Conservation (phyloP, 2,329 filamentous ascomycete species). For the Uncinocarpus reesii region DNA sequence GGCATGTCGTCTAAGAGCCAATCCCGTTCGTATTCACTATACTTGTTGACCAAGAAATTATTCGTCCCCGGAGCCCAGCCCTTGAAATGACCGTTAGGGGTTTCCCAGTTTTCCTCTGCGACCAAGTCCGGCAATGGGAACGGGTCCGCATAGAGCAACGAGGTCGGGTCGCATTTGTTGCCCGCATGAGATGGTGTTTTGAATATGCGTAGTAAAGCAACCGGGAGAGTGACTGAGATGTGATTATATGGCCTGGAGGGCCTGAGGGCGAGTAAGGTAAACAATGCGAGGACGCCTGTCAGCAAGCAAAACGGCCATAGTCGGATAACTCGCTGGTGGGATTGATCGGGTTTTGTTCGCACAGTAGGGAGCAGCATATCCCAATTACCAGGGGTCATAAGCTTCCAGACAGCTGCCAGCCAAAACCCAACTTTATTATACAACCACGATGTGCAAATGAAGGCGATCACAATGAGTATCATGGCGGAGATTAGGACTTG, state of each 20-base stretch:
- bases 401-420: conserved; percentile 19
- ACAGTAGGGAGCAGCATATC: conserved; percentile 16
- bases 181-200: conserved; percentile 1
- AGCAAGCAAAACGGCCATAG: conserved; percentile 19
- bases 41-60: conserved; percentile 12
- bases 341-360: conserved; percentile 3
- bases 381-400: conserved; percentile 15
- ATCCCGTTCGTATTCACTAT: conserved; percentile 13
- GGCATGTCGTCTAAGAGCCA: conserved; percentile 23
- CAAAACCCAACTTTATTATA: conserved; percentile 20
- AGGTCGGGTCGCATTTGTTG: conserved; percentile 10
- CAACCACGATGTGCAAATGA: conserved; percentile 18
- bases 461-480: conserved; percentile 20
- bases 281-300: conserved; percentile 8
- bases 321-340: conserved; percentile 12
- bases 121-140: conserved; percentile 24
- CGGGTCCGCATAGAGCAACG: conserved; percentile 12
- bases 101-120: conserved; percentile 23
- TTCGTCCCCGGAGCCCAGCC: conserved; percentile 23
- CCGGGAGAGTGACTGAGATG: conserved; percentile 25
- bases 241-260: conserved; percentile 25
- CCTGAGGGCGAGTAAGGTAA: conserved; percentile 20
- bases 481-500: conserved; percentile 21
- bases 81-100: conserved; percentile 22
- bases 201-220: conserved; percentile 21